These are phyloP conservation scores for Phenoliferia sp. DNA, from an alignment of 1,284 basidiomycete species.

Conservation along the genomic window DNA sequence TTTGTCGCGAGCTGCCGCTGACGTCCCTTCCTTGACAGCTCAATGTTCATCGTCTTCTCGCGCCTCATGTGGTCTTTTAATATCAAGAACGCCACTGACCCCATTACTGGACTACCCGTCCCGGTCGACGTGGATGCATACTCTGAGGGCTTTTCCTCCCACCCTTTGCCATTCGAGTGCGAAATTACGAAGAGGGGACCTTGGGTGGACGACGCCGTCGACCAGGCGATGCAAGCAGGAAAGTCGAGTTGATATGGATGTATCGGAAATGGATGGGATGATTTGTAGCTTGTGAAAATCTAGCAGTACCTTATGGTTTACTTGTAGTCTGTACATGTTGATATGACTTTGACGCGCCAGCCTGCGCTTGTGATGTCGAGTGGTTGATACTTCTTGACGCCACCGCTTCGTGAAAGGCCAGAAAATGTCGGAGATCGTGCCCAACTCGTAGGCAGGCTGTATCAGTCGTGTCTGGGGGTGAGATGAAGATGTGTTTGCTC, in stretches of 20 bases:
- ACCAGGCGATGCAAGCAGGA: neutral
- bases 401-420: no score
- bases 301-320: no score
- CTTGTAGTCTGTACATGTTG: no score
- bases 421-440: no score
- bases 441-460: no score
- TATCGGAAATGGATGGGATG: neutral
- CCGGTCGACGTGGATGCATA: conserved; percentile 28
- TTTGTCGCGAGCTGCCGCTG: neutral
- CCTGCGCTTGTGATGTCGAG: no score
- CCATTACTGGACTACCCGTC: neutral
- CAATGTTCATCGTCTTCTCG: conserved; percentile 33
- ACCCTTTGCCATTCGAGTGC: conserved; percentile 30
- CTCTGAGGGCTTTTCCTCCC: conserved; percentile 34
- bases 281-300: neutral
- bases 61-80: conserved; percentile 29
- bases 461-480: no score
- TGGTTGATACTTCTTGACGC: no score
- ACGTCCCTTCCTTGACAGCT: neutral
- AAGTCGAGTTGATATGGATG: neutral
- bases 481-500: no score
- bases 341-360: no score
- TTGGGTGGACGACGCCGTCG: conserved; percentile 16
- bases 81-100: conserved; percentile 16
- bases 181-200: conserved; percentile 20